Conservation (phyloP, 768 basidiomycete species). For the Leccinum sublutescens region DNA sequence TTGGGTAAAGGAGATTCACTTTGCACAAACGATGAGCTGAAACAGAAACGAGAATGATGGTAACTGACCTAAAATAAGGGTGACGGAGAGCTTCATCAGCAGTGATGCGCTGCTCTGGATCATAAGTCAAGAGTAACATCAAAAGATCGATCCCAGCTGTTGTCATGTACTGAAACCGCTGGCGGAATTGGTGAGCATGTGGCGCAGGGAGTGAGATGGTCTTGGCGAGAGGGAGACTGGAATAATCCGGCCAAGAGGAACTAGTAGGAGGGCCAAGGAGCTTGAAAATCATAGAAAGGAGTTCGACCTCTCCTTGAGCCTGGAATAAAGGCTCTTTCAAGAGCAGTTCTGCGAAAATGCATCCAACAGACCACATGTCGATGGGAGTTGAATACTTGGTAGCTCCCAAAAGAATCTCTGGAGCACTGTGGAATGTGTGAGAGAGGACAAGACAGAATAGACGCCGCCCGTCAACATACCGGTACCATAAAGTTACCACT, state of each 20-base stretch:
- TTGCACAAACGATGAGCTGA: not conserved
- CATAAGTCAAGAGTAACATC: constrained; percentile 80
- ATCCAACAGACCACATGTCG: constrained; percentile 99
- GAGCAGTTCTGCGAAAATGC: constrained; percentile 96
- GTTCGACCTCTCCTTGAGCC: constrained; percentile 92
- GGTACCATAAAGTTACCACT: constrained; percentile 98
- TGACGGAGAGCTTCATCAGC: constrained; percentile 91
- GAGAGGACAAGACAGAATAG: constrained; percentile 10
- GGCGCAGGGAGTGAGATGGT: constrained; percentile 73
- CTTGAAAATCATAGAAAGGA: constrained; percentile 92
- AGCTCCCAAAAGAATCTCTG: constrained; percentile 92
- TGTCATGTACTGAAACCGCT: constrained; percentile 84
- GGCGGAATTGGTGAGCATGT: constrained; percentile 73
- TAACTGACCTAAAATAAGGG: constrained; percentile 78
- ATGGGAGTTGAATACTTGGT: constrained; percentile 93
- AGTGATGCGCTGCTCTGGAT: constrained; percentile 80
- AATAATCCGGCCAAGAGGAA: constrained; percentile 84
- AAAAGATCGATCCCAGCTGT: constrained; percentile 83
- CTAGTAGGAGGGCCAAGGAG: constrained; percentile 91
- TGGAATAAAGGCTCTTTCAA: constrained; percentile 96
- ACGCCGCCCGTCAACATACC: constrained; percentile 50
- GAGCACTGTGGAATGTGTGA: constrained; percentile 56
- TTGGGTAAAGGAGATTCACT: constrained; percentile 96
- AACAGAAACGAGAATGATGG: not conserved
- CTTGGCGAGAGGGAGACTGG: constrained; percentile 75